A percentile compares a stretch with the other conserved stretches of the same genome.
These are phyloP conservation scores for Skeletonema costatum DNA, from an alignment of 108 stramenopile genomes.

Conservation along the genomic window DNA sequence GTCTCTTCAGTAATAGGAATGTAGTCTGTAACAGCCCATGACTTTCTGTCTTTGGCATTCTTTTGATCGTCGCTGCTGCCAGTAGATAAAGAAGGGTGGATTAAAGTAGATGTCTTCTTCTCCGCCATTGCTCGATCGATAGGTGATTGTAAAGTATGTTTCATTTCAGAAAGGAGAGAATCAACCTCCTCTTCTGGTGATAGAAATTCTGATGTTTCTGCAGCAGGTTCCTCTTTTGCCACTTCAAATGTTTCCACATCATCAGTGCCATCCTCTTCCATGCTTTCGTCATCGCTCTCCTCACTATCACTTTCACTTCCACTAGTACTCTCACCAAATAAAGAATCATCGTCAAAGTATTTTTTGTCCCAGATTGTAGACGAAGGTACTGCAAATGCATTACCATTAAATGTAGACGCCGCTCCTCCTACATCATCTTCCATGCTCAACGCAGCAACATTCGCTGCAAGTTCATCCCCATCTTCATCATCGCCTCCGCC, in stretches of 20 bases:
- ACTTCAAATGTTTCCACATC: conserved; percentile 25
- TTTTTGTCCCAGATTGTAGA: conserved; percentile 49
- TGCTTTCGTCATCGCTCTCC: conserved; percentile 24
- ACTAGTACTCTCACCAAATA: conserved; percentile 69
- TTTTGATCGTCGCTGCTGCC: conserved; percentile 21
- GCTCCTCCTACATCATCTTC: background rate
- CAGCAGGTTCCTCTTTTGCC: conserved; percentile 17
- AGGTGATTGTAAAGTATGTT: conserved; percentile 18
- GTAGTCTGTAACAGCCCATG: conserved; percentile 81
- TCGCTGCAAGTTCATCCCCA: conserved; percentile 4
- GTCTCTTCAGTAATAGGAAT: conserved; percentile 54
- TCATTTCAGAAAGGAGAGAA: conserved; percentile 57
- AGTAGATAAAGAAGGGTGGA: conserved; percentile 35
- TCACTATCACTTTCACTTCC: conserved; percentile 43
- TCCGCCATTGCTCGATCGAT: conserved; percentile 15
- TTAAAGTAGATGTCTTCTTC: conserved; percentile 26
- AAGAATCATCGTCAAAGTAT: conserved; percentile 84
- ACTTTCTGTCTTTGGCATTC: conserved; percentile 57
- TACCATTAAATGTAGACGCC: background rate
- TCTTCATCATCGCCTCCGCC: background rate
- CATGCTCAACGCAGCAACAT: background rate
- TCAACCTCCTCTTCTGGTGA: conserved; percentile 58
- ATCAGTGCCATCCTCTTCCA: conserved; percentile 11
- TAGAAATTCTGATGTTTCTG: background rate
- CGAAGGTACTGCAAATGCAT: background rate